These are phyloP conservation scores for Rhinocladiella similis DNA, from an alignment of 2,329 filamentous ascomycete species.

Conservation along the genomic window DNA sequence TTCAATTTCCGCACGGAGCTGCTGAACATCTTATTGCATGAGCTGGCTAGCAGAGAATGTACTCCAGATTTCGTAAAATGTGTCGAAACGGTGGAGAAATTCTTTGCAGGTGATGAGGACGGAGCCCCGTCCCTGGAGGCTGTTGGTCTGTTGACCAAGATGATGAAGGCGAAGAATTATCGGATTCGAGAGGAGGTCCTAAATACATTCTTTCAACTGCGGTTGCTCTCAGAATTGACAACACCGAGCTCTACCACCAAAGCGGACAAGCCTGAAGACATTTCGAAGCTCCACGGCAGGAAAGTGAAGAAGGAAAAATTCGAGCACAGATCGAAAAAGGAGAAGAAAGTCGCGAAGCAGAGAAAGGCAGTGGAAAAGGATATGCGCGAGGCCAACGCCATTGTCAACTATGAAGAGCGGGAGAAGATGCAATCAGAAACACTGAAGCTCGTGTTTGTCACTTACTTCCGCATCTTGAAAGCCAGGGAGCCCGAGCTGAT, in stretches of 20 bases:
- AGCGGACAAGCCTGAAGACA: constrained; percentile 62
- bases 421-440: constrained; percentile 95
- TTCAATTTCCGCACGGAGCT: constrained; percentile 95
- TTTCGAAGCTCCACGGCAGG: constrained; percentile 52
- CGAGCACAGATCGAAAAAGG: constrained; percentile 84
- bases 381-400: constrained; percentile 86
- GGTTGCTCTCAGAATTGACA: constrained; percentile 82
- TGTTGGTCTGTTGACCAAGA: constrained; percentile 80
- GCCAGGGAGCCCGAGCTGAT: constrained; percentile 77
- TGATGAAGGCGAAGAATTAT: constrained; percentile 90
- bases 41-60: constrained; percentile 70
- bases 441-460: constrained; percentile 90
- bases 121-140: constrained; percentile 85
- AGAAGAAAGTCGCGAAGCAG: constrained; percentile 80
- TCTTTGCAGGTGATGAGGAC: constrained; percentile 87
- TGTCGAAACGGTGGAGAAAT: constrained; percentile 71
- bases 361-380: constrained; percentile 88
- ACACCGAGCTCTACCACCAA: constrained; percentile 70
- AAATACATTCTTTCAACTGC: constrained; percentile 87
- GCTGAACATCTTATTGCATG: constrained; percentile 80
- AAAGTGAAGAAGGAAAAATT: constrained; percentile 69
- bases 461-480: constrained; percentile 94
- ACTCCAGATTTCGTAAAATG: constrained; percentile 79
- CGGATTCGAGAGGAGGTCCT: constrained; percentile 79
- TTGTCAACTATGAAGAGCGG: constrained; percentile 86